Evolutionary conservation across 371 early-diverging fungal species (phyloP).

Genomic region (Lichtheimia ornata): DNA sequence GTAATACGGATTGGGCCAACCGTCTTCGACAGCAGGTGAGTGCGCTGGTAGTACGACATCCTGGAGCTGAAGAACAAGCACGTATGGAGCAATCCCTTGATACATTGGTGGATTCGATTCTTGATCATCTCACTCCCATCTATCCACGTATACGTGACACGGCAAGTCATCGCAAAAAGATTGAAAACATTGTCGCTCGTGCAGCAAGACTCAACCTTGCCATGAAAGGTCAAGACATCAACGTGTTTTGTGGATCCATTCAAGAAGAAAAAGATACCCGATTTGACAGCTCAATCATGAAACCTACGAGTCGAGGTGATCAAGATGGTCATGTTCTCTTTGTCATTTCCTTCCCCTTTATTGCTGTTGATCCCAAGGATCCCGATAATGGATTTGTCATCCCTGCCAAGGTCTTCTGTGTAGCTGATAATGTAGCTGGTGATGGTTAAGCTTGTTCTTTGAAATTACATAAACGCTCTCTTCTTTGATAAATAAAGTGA

Average conservation of each 20-base stretch:
- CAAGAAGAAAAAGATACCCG: conserved; percentile 28
- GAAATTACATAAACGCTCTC: no score
- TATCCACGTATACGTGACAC: conserved; percentile 34
- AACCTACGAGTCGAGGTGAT: conserved; percentile 35
- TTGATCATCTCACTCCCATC: conserved; percentile 20
- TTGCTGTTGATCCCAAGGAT: conserved; percentile 37
- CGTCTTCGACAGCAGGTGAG: conserved; percentile 44
- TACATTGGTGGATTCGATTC: conserved; percentile 20
- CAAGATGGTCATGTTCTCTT: conserved; percentile 34
- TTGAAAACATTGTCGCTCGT: conserved; percentile 27
- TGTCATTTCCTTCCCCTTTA: conserved; percentile 35
- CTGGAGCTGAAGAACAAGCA: conserved; percentile 29
- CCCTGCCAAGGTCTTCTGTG: conserved; percentile 40
- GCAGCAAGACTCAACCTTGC: conserved; percentile 40
- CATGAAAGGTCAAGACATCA: conserved; percentile 47
- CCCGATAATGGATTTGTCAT: conserved; percentile 45
- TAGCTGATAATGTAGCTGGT: neutral
- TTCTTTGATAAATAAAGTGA: no score
- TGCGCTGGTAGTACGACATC: conserved; percentile 38
- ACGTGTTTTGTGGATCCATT: conserved; percentile 29
- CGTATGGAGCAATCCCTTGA: conserved; percentile 25
- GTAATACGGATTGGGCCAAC: conserved; percentile 41
- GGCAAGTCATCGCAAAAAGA: conserved; percentile 28
- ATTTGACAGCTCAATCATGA: conserved; percentile 34
- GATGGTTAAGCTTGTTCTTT: no score